A percentile compares a stretch with the other conserved stretches of the same genome.
Conservation (phyloP, 192 early-diverging fungal genomes). For the Podochytrium sp. region DNA sequence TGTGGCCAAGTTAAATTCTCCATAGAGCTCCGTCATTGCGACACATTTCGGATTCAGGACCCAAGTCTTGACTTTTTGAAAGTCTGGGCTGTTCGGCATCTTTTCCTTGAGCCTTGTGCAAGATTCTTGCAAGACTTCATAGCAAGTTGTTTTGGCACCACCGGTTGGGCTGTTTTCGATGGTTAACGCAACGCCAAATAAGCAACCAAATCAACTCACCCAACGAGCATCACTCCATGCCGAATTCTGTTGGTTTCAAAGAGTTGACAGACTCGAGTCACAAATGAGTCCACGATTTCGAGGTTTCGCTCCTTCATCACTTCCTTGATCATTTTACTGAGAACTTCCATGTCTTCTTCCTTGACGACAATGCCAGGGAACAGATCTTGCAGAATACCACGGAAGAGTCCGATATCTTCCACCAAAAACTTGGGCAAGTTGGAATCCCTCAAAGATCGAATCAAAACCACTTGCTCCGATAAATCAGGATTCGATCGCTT, state of each 20-base stretch:
- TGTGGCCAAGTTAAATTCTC: slow-evolving; percentile 63
- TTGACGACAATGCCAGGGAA: slow-evolving; percentile 56
- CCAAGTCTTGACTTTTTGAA: slow-evolving; percentile 58
- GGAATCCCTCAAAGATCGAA: slow-evolving; percentile 60
- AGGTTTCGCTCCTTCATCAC: slow-evolving; percentile 49
- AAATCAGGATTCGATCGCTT: slow-evolving; percentile 59
- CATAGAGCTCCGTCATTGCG: slow-evolving; percentile 64
- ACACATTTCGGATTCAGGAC: slow-evolving; percentile 67
- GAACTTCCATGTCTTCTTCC: slow-evolving; percentile 56
- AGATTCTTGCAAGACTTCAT: slow-evolving; percentile 57
- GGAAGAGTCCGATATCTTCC: slow-evolving; percentile 63
- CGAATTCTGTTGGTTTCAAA: slow-evolving; percentile 61
- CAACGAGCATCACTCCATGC: slow-evolving; percentile 67
- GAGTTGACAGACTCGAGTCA: slow-evolving; percentile 59
- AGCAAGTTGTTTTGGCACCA: slow-evolving; percentile 65
- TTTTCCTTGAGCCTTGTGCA: slow-evolving; percentile 46
- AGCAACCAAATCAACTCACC: slow-evolving; percentile 13
- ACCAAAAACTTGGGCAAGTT: slow-evolving; percentile 65
- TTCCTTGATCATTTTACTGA: slow-evolving; percentile 53
- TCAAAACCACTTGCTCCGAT: slow-evolving; percentile 59
- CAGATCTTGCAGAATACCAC: slow-evolving; percentile 59
- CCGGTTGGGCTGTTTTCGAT: slow-evolving; percentile 49
- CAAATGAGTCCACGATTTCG: slow-evolving; percentile 57
- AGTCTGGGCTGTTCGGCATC: slow-evolving; percentile 37
- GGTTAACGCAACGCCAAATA: background rate